Evolutionary conservation across 2,329 filamentous ascomycete species (phyloP), one percentile per base, ranked within the genome.

Genomic region (Trichoderma aggressivum): DNA sequence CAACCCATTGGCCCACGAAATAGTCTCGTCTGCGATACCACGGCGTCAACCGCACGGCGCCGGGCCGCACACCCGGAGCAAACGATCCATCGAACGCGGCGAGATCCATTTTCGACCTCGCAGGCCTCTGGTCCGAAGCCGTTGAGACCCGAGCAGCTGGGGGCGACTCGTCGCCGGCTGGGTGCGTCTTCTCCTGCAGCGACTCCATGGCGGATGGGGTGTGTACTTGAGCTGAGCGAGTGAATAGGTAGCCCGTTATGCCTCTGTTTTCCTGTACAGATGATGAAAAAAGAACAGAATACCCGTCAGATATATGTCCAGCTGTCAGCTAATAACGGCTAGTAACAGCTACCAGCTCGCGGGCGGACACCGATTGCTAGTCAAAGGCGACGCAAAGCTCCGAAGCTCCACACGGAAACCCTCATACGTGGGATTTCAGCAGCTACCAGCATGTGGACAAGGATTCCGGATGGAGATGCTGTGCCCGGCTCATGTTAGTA

Each of bases 21-120:
- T 79, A 79, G 11, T 74, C 72, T 7, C 72, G 61, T 12, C 75
- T 73, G 16, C 67, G 74, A 36, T 77, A 78, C 76, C 76, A 80
- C 1, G 76, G 77, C 21, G 63, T 56, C 24, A 43, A 3, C 30
- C 72, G 68, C 18, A 53, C 34, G 12, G 61, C 62, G 12, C 30
- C 43, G 11, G 73, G 72, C 43, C 73, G 70, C 62, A 71, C 72
- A 14, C 65, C 73, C 30, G 74, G 75, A 14, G 73, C 74, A 63
- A 78, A 76, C 2, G 75, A 77, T 60, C 74, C 76, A 18, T 74
- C 72, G 32, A 74, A 74, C n/a, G 63, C 21, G 7, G 73, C 73
- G 6, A 74, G 24, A n/a, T 59, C 58, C 56, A 72, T 72, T n/a
- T 34, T 56, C 34, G 30, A 14, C 16, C 4, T 26, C 30, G 63